Conservation (phyloP, 805 yeast species). For the Hanseniaspora singularis region DNA sequence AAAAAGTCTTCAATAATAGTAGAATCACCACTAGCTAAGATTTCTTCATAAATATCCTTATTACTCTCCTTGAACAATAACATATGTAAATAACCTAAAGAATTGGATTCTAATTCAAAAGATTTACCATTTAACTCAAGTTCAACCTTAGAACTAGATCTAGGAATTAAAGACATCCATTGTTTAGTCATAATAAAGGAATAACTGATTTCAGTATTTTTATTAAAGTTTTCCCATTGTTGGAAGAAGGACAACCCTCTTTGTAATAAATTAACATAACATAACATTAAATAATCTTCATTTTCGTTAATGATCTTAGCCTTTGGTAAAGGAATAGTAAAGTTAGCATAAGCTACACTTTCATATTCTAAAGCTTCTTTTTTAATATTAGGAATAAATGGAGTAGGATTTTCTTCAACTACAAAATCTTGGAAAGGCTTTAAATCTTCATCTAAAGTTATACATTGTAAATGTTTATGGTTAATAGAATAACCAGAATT, state of each 20-base stretch:
- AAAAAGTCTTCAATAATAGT: conserved; percentile 39
- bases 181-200: conserved; percentile 70
- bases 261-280: conserved; percentile 61
- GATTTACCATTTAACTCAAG: conserved; percentile 23
- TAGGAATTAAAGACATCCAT: conserved; percentile 82
- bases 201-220: conserved; percentile 40
- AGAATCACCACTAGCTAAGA: conserved; percentile 27
- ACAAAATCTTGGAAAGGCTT: conserved; percentile 44
- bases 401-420: conserved; percentile 32
- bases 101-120: conserved; percentile 50
- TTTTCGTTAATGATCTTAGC: conserved; percentile 29
- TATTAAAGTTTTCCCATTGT: conserved; percentile 34
- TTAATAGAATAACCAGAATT: conserved; percentile 89
- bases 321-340: conserved; percentile 49
- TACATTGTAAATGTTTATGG: conserved; percentile 83
- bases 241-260: conserved; percentile 56
- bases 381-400: conserved; percentile 43
- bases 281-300: conserved; percentile 51
- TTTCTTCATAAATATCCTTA: conserved; percentile 24
- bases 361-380: conserved; percentile 50
- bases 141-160: conserved; percentile 28
- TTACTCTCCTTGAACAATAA: conserved; percentile 61
- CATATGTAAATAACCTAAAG: conserved; percentile 72
- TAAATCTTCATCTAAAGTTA: conserved; percentile 54
- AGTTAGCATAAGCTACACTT: conserved; percentile 71